Evolutionary conservation across 129 eudicot species (phyloP).

Genomic region (Rutidosis leptorrhynchoides): DNA sequence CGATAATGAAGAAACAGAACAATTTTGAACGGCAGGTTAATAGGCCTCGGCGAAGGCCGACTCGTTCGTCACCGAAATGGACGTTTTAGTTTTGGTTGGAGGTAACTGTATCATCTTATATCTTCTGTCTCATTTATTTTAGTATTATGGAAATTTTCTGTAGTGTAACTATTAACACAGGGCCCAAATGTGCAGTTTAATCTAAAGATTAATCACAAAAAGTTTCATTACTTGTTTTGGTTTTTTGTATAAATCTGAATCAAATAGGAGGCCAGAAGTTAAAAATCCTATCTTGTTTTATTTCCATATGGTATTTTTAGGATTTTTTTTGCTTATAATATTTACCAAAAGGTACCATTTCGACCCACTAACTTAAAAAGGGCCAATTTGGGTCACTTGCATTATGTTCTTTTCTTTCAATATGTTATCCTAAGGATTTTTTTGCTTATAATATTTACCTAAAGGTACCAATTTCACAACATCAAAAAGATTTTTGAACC

Average conservation of each 20-base stretch:
- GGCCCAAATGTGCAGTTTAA: conserved; percentile 26
- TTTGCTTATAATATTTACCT: no score
- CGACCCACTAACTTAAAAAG: background rate
- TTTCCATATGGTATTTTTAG: background rate
- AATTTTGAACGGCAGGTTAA: conserved; percentile 45
- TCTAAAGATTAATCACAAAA: conserved; percentile 10
- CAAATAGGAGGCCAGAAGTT: background rate
- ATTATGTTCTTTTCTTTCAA: no score
- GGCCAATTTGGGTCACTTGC: background rate
- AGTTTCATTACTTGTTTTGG: background rate
- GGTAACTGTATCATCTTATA: conserved; percentile 19
- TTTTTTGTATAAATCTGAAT: conserved; percentile 3
- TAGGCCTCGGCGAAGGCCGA: conserved; percentile 45
- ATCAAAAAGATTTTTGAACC: background rate
- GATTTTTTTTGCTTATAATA: background rate
- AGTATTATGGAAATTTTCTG: conserved; percentile 20
- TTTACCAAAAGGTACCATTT: background rate
- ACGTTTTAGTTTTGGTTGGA: conserved; percentile 38
- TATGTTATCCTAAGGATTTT: no score
- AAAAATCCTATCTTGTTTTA: background rate
- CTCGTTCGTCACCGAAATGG: conserved; percentile 86
- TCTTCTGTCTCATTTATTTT: conserved; percentile 22
- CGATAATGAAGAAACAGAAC: conserved; percentile 87
- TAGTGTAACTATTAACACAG: conserved; percentile 33
- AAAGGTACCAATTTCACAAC: no score